Base-by-base conservation (phyloP, 192 early-diverging fungal species). In the Coemansia sp. region DNA sequence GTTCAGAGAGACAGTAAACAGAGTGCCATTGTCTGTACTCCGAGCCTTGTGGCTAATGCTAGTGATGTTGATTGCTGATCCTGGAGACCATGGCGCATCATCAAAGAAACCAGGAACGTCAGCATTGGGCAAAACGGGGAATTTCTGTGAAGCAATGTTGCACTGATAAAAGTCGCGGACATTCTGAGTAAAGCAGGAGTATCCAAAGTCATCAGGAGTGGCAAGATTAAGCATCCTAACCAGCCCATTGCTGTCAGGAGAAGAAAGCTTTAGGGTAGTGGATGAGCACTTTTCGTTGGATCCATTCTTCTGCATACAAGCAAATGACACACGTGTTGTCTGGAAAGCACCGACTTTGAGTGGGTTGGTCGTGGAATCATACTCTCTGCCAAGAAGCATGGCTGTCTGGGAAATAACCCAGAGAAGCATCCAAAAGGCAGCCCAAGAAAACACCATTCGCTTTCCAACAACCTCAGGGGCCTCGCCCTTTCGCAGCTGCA, bases 171-270 rank as follows among this genome's bases (percentile, higher is more conserved):
- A 74, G 48, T 65, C 79, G 51, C 74, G 74, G 2, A 69, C 62
- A 57, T 56, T 82, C 56, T 61, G 71, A 5, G 65, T 76, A 48
- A 61, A 82, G 68, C 79, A 82, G 12, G 57, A 61, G 16, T 46
- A 68, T 0, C 56, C 17, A 6, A 22, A 11, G 19, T 62, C 38
- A 43, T 37, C 46, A 5, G 79, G 64, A n/a, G 58, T 48, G 7
- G 69, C 65, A 8, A n/a, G 25, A 8, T 63, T 53, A 14, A 82
- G 19, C 50, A 82, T 42, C 41, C 58, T 64, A 6, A 58, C 61
- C 63, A 82, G 54, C 16, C 79, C 79, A 44, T 58, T 46, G 65
- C 75, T 76, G 57, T 82, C 79, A 13, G 74, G 79, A n/a, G 79
- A 74, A 22, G 79, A 65, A 41, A 82, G 63, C 12, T 39, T 57